phyloP scores from a whole-genome alignment of 2,329 filamentous ascomycete species.

The Sarocladiaceae sp. region DNA sequence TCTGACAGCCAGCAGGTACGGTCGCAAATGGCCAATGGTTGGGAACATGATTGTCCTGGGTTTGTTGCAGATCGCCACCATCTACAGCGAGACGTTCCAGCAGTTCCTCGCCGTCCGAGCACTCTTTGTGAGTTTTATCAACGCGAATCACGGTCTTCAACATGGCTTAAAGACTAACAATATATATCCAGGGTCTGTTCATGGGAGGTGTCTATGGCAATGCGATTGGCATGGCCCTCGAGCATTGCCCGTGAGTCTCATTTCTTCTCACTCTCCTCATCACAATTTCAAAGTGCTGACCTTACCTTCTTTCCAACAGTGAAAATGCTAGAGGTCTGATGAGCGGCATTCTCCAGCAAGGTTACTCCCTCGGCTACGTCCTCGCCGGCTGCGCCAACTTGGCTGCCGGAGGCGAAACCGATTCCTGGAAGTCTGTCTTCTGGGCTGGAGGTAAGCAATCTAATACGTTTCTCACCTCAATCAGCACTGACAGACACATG shows the following conservation, averaged over 20 bases:
- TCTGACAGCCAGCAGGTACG: constrained; percentile 31
- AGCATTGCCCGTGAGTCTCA: constrained; percentile 59
- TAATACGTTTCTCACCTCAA: constrained; percentile 7
- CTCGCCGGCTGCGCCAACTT: constrained; percentile 73
- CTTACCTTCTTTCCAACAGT: constrained; percentile 25
- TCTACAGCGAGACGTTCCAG: constrained; percentile 67
- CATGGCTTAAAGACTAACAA: neutral
- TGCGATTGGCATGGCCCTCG: constrained; percentile 72
- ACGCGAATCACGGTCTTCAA: too few species aligned
- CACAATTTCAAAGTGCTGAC: constrained; percentile 10
- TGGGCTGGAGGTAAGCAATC: constrained; percentile 55
- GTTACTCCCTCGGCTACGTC: constrained; percentile 77
- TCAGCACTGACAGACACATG: neutral
- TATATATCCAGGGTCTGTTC: constrained; percentile 51
- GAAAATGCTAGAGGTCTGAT: constrained; percentile 70
- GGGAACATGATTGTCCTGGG: constrained; percentile 72
- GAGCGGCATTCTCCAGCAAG: constrained; percentile 78
- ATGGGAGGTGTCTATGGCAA: constrained; percentile 82
- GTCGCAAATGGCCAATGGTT: constrained; percentile 81
- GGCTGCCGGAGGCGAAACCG: constrained; percentile 58
- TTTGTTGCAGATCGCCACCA: constrained; percentile 67
- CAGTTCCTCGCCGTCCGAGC: constrained; percentile 72
- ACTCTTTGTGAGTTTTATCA: constrained; percentile 44
- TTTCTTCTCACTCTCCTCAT: constrained; percentile 3
- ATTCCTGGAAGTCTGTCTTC: constrained; percentile 72